Conservation (phyloP, 1,284 basidiomycete species). For the Porodaedalea pini region DNA sequence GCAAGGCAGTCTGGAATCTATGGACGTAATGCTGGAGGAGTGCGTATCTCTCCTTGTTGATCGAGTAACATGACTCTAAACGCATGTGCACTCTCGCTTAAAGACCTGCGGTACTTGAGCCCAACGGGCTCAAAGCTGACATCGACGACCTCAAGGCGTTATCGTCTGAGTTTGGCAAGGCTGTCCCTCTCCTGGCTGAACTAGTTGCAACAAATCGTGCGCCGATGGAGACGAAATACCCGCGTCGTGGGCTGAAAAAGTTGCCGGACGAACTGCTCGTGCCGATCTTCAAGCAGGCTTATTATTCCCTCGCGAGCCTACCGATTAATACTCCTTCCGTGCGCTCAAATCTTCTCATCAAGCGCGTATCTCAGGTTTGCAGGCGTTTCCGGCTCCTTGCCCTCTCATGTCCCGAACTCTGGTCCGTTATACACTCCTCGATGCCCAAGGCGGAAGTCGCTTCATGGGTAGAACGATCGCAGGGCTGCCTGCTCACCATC, state of each 20-base stretch:
- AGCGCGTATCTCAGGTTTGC: slow-evolving; percentile 11
- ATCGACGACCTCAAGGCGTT: slow-evolving; percentile 11
- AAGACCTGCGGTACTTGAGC: slow-evolving; percentile 1
- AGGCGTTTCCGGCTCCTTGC: slow-evolving; percentile 5
- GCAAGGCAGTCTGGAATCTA: background rate
- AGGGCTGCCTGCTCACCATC: slow-evolving; percentile 1
- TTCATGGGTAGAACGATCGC: slow-evolving; percentile 7
- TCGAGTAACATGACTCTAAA: background rate
- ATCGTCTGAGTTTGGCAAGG: slow-evolving; percentile 7
- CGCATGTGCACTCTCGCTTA: background rate
- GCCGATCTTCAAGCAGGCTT: slow-evolving; percentile 8
- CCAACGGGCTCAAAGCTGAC: background rate
- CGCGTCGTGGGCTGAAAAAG: slow-evolving; percentile 2
- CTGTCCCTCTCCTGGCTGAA: slow-evolving; percentile 9
- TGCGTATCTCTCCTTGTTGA: background rate
- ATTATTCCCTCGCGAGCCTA: slow-evolving; percentile 4
- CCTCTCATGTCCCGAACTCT: slow-evolving; percentile 8
- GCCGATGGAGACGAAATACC: background rate
- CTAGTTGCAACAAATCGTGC: background rate
- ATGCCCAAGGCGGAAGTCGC: slow-evolving; percentile 8
- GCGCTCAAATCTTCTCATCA: slow-evolving; percentile 13
- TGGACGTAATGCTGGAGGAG: background rate
- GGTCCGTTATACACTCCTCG: slow-evolving; percentile 8
- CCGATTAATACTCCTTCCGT: slow-evolving; percentile 7
- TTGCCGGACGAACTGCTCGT: slow-evolving; percentile 12